Base-by-base conservation (phyloP, 148 eudicot species). In the Polygonum aviculare region DNA sequence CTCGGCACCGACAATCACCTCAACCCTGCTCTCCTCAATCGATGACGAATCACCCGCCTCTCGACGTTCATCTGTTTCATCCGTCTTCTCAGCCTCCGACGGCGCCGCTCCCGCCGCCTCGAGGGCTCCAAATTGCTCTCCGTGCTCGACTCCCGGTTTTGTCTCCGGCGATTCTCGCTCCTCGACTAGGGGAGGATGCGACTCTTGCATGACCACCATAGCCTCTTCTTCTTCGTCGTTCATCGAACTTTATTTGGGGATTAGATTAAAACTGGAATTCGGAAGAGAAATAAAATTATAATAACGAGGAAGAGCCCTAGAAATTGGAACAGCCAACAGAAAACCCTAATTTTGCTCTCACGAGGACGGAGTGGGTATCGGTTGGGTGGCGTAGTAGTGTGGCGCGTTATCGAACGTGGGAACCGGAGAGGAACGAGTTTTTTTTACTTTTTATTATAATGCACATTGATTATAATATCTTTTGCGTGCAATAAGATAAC, bases 141-240 rank as follows among this genome's bases (percentile, higher is more conserved):
- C 31, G 21, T 3, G 63, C 63, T 57, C 63, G 1, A 57, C 8
- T 47, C 72, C 21, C 36, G 69, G 39, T 10, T n/a, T 47, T 72
- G 69, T 39, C 51, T 74, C 78, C 72, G 67, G n/a, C 35, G 52
- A 1, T 35, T 76, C 52, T 59, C 69, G 74, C 18, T 67, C 82
- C 11, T 54, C 63, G 63, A 31, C 36, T 74, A 26, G 62, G 11
- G 77, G 75, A 48, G 69, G 54, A 39, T 76, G 59, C 18, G 76
- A 50, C 40, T 77, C 59, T 54, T 45, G 26, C 63, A 57, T n/a
- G 18, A 77, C 35, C 59, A 48, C 62, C 74, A 21, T 16, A 47
- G 72, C 52, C n/a, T 31, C 63, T n/a, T 81, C 86, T 12, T 81
- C 86, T 48, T 84, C 84, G 63, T 81, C 86, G 77, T 81, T 83